Conservation (phyloP, 352 stramenopile genomes). For the Pythium phragmitis region DNA sequence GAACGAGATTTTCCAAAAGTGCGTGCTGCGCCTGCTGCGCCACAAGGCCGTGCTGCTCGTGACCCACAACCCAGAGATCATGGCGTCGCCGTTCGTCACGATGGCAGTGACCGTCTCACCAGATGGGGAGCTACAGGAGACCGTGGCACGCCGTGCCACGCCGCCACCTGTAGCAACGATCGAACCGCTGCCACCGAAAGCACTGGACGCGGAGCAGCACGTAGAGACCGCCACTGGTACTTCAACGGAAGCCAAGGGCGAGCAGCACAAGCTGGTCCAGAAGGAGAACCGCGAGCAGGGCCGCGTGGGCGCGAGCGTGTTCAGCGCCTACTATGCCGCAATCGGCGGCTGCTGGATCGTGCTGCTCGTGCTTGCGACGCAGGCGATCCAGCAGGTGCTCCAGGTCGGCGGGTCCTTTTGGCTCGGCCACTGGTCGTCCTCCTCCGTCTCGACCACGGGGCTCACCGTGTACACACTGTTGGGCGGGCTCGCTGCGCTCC, state of each 20-base stretch:
- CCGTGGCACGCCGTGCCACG: not conserved
- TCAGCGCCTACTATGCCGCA: slow-evolving; percentile 38
- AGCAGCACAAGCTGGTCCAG: not conserved
- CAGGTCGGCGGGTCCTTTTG: slow-evolving; percentile 25
- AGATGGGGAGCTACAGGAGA: not conserved
- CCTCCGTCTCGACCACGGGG: not conserved
- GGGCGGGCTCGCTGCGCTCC: slow-evolving; percentile 15
- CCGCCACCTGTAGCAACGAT: too few relatives aligned
- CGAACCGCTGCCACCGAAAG: not conserved
- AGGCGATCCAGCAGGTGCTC: slow-evolving; percentile 31
- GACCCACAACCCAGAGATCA: slow-evolving; percentile 66
- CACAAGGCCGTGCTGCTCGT: slow-evolving; percentile 72
- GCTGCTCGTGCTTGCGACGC: slow-evolving; percentile 16
- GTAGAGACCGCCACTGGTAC: not conserved
- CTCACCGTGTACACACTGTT: slow-evolving; percentile 32
- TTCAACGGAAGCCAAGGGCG: not conserved
- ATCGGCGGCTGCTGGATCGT: slow-evolving; percentile 33
- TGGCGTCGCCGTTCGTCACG: slow-evolving; percentile 53
- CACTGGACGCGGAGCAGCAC: not conserved
- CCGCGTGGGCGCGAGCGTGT: slow-evolving; percentile 34
- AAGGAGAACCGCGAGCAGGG: slow-evolving; percentile 42
- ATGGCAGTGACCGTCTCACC: not conserved
- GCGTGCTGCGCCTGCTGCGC: slow-evolving; percentile 56
- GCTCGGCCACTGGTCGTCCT: slow-evolving; percentile 28
- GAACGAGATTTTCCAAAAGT: slow-evolving; percentile 86